These are phyloP conservation scores for Cladosporium colombiae DNA, from an alignment of 2,329 filamentous ascomycete genomes.

Conservation along the genomic window DNA sequence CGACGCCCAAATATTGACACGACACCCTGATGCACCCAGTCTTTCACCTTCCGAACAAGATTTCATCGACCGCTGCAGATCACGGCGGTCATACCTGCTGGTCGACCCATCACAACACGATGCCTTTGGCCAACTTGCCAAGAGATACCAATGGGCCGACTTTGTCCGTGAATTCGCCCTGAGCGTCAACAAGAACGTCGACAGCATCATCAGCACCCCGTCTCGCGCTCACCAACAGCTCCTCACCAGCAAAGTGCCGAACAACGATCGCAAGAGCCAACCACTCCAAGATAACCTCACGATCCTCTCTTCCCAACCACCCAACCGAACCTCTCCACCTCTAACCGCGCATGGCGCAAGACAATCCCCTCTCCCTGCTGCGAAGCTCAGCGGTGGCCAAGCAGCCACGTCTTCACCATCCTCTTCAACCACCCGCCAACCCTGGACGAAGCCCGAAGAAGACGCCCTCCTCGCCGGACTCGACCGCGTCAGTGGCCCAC, in stretches of 20 bases:
- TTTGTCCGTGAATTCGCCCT: slow-evolving; percentile 61
- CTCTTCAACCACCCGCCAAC: slow-evolving; percentile 54
- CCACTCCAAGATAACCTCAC: slow-evolving; percentile 23
- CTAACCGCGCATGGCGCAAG: slow-evolving; percentile 9
- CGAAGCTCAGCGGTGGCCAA: slow-evolving; percentile 21
- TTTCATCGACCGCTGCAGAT: slow-evolving; percentile 57
- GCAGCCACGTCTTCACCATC: slow-evolving; percentile 25
- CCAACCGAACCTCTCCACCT: slow-evolving; percentile 31
- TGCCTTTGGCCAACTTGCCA: slow-evolving; percentile 52
- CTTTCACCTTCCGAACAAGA: slow-evolving; percentile 61
- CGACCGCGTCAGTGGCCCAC: slow-evolving; percentile 84
- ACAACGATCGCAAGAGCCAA: slow-evolving; percentile 12
- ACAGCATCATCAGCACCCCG: slow-evolving; percentile 41
- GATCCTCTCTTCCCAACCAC: slow-evolving; percentile 28
- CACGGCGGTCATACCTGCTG: slow-evolving; percentile 59
- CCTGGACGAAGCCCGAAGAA: slow-evolving; percentile 88
- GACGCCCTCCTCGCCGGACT: slow-evolving; percentile 86
- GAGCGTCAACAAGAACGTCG: slow-evolving; percentile 61
- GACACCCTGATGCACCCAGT: slow-evolving; percentile 55
- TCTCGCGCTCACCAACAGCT: slow-evolving; percentile 27
- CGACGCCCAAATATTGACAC: slow-evolving; percentile 53
- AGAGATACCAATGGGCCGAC: slow-evolving; percentile 65
- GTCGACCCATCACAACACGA: slow-evolving; percentile 47
- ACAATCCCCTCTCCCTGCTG: slow-evolving; percentile 23
- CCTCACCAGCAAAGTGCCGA: background rate